phyloP scores from a whole-genome alignment of 2,329 filamentous ascomycete genomes.

The Phyllosticta citriasiana region DNA sequence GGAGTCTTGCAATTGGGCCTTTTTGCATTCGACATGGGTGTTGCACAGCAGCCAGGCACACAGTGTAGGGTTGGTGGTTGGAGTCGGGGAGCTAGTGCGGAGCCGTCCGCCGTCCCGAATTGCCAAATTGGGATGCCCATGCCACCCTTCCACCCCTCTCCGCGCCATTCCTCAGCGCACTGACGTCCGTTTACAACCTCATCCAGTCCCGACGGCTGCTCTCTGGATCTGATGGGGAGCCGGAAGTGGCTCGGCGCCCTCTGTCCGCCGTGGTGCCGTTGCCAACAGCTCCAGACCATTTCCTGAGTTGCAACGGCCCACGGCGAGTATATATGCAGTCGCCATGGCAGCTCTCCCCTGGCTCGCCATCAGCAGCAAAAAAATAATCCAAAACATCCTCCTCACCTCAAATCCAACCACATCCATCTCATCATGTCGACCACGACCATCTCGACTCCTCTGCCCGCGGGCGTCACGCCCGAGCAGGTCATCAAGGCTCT shows the following conservation, averaged over 20 bases:
- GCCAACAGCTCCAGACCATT: neutral
- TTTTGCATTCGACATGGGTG: neutral
- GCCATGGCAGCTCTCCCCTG: neutral
- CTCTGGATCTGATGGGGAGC: neutral
- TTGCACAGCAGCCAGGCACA: neutral
- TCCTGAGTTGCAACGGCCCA: neutral
- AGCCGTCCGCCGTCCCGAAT: neutral
- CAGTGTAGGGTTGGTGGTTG: neutral
- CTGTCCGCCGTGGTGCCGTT: neutral
- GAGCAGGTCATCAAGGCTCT: constrained; percentile 24
- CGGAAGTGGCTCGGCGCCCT: neutral
- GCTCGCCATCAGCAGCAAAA: neutral
- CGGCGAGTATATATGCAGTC: neutral
- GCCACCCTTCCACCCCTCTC: neutral
- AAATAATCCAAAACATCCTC: neutral
- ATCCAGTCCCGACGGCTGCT: neutral
- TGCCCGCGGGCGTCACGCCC: constrained; percentile 19
- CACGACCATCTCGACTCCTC: constrained; percentile 26
- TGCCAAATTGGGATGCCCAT: neutral
- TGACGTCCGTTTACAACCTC: neutral
- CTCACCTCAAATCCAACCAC: neutral
- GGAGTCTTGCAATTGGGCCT: no score
- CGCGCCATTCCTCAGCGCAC: neutral
- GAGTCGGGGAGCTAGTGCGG: neutral
- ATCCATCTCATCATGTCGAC: constrained; percentile 19